Percentiles rank a stretch among this genome's conserved stretches.
phyloP scores from a whole-genome alignment of 148 eudicot genomes.

The Rhododendron mucronatum region DNA sequence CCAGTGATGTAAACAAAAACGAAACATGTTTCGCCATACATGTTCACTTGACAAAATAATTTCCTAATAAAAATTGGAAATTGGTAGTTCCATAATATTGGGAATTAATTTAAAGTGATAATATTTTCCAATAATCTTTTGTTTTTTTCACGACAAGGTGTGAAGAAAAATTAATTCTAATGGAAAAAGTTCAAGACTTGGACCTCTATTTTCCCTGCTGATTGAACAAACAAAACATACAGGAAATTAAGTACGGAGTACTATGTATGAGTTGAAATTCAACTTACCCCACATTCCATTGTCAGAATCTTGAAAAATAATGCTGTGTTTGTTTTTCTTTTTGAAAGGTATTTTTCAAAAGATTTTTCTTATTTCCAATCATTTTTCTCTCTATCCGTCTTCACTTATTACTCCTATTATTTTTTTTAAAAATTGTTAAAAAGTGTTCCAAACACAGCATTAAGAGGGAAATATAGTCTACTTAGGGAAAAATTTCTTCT shows the following conservation, averaged over 20 bases:
- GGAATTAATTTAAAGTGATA: too few relatives aligned
- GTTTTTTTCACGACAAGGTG: not conserved
- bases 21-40: not conserved
- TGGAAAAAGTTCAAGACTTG: too few relatives aligned
- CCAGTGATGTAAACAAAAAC: not conserved
- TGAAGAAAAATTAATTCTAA: not conserved
- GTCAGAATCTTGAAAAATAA: not conserved
- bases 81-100: not conserved
- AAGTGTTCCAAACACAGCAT: too few relatives aligned
- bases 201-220: not conserved
- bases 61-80: not conserved
- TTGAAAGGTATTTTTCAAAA: too few relatives aligned
- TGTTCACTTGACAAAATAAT: not conserved
- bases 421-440: too few relatives aligned
- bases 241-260: too few relatives aligned
- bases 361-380: too few relatives aligned
- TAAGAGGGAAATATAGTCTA: not conserved
- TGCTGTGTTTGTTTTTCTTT: too few relatives aligned
- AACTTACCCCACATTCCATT: too few relatives aligned
- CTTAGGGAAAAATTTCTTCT: not conserved
- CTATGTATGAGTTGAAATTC: not conserved
- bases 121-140: too few relatives aligned
- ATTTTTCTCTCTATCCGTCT: too few relatives aligned
- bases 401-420: too few relatives aligned
- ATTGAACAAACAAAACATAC: not conserved